Evolutionary conservation across 2,329 filamentous ascomycete genomes (phyloP).

Genomic region (Amphichorda felina): DNA sequence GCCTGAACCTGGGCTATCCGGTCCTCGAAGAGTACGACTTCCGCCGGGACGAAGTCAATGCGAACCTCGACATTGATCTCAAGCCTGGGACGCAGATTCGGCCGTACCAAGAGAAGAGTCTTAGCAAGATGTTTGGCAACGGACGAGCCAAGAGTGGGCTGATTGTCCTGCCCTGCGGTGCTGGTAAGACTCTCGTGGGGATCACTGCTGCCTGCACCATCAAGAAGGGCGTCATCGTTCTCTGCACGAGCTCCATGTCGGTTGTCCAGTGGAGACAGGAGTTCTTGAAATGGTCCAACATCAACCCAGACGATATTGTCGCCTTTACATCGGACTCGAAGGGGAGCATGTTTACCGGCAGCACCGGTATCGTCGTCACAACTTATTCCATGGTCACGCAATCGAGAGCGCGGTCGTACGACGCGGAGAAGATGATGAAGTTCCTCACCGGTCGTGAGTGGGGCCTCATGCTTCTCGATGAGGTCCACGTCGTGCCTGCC

Average conservation of each 20-base stretch:
- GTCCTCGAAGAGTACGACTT: conserved; percentile 97
- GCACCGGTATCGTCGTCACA: conserved; percentile 91
- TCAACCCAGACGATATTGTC: conserved; percentile 80
- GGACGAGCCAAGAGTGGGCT: conserved; percentile 94
- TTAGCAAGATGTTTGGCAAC: conserved; percentile 99
- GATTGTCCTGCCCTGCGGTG: conserved; percentile 91
- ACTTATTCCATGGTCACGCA: conserved; percentile 99
- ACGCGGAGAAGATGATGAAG: conserved; percentile 95
- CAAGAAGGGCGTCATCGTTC: conserved; percentile 89
- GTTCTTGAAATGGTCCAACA: conserved; percentile 97
- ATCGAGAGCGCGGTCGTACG: conserved; percentile 74
- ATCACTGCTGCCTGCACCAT: conserved; percentile 97
- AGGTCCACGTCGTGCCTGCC: conserved; percentile 95
- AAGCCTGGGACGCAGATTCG: conserved; percentile 83
- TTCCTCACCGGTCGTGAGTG: conserved; percentile 84
- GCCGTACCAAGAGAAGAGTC: conserved; percentile 90
- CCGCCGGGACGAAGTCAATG: conserved; percentile 76
- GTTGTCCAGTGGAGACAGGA: conserved; percentile 95
- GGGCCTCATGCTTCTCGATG: conserved; percentile 94
- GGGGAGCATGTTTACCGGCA: conserved; percentile 62
- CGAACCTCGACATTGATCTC: conserved; percentile 87
- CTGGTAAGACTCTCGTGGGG: conserved; percentile 94
- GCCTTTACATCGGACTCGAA: conserved; percentile 94
- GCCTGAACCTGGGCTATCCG: conserved; percentile 74
- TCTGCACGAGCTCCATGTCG: conserved; percentile 96